Evolutionary conservation across 2,329 filamentous ascomycete genomes (phyloP).

Genomic region (Raffaelea ambrosiae): DNA sequence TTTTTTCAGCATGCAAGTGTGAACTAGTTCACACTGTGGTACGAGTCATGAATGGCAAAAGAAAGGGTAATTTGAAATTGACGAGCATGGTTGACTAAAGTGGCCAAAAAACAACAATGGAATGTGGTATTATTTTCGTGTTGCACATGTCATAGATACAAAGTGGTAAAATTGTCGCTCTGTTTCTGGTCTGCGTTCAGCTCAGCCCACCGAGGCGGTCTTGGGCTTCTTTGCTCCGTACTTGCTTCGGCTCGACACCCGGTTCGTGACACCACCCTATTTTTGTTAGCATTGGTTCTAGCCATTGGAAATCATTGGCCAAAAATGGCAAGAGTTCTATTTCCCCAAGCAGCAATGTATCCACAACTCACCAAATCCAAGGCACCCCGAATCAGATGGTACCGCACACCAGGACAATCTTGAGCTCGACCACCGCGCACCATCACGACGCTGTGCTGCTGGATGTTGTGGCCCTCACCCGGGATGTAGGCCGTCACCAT

Average conservation of each 20-base stretch:
- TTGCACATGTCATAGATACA: no score
- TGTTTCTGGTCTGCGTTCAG: no score
- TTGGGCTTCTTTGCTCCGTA: constrained; percentile 99
- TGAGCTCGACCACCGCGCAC: constrained; percentile 89
- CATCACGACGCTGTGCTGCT: constrained; percentile 95
- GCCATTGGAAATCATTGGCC: neutral
- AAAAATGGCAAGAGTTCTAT: neutral
- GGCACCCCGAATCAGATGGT: constrained; percentile 84
- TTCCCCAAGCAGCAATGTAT: no score
- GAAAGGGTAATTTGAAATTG: no score
- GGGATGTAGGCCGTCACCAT: constrained; percentile 91
- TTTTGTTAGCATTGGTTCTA: no score
- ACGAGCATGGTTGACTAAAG: no score
- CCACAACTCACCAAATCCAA: constrained; percentile 80
- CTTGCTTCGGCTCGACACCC: constrained; percentile 82
- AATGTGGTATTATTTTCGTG: no score
- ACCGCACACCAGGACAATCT: constrained; percentile 98
- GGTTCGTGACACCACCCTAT: constrained; percentile 82
- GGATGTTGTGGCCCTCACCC: constrained; percentile 96
- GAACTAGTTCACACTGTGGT: no score
- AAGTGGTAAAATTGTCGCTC: no score
- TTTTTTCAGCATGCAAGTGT: neutral
- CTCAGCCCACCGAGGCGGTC: constrained; percentile 51
- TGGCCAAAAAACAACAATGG: no score
- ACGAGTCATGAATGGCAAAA: no score